Evolutionary conservation across 805 yeast genomes (phyloP), one percentile per base, ranked within the genome.

Genomic region (Sugiyamaella smithiae): DNA sequence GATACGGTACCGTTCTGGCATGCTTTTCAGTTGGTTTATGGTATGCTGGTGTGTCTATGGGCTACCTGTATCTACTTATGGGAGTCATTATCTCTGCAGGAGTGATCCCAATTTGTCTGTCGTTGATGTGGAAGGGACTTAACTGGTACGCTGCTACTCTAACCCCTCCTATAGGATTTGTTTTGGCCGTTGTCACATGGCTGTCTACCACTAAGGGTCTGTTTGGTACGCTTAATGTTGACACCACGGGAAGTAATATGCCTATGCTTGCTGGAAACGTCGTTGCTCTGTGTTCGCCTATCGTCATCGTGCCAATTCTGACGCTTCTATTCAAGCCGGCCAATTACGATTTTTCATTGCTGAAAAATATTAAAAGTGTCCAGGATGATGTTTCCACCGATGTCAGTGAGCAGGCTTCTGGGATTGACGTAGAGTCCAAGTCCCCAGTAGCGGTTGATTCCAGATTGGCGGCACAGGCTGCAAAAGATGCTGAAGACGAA

Each of bases 211-310:
- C 75, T 6, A 59, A 69, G 36, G 61, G 65, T 4, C 59, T 66
- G 37, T 57, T 62, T 12, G 64, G 63, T 80, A 33, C 78, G 80
- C 60, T 84, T 86, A 2, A 70, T 80, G 58, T 76, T 77, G 64
- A 72, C 61, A 81, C 95, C 9, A 80, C 95, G n/a, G 93, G 91
- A 56, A 78, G 75, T 54, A 95, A 90, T 65, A 77, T 86, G 62
- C 85, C 97, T 35, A 90, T 90, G 97, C 74, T 88, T 54, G 82
- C 84, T 2, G 97, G 96, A 52, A 89, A 89, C 66, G 81, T 88
- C 41, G 89, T 88, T 45, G 91, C 96, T 0, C 69, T 89, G 52
- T 71, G 81, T 46, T 77, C 90, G 1, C 96, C 96, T 7, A 61
- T 78, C 14, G 66, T 88, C 14, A 74, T 82, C 48, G 70, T 82